Base-by-base conservation (phyloP, 352 stramenopile species). In the Phytophthora pini region DNA sequence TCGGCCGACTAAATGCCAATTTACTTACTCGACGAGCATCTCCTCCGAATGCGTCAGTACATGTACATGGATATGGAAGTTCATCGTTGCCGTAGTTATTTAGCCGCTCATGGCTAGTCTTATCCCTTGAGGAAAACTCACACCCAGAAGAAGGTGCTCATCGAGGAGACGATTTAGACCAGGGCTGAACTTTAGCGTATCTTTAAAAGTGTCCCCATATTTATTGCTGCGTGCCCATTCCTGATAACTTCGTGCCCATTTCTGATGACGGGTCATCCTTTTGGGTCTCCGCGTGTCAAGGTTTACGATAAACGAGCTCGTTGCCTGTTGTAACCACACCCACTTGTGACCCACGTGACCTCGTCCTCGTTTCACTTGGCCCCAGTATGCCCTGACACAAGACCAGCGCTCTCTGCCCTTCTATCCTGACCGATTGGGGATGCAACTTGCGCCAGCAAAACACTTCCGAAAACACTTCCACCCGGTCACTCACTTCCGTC, bases 391-490 rank as follows among this genome's bases (percentile, higher is more conserved):
- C 20, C 5, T 43, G 38, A n/a, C 4, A 36, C 31, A 36, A 36
- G 31, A 12, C 31, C 9, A 36, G 20, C 39, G 10, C 50, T 57
- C 50, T 57, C 50, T 57, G 50, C 50, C 48, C 36, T 55, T 34
- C 32, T 17, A 57, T 57, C 50, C 50, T 46, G 22, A 17, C 52
- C n/a, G 53, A 52, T 50, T 41, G 26, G 22, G 22, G 12, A 29
- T 48, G 52, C 39, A 31, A 41, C 36, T 48, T 56, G 56, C 46
- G 27, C 38, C 52, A 49, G 39, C 51, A 39, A 34, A 32, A 10
- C 56, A 65, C 46, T 65, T 58, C 46, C 38, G 44, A 64, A 64
- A 50, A 31, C 39, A 15, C 53, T 46, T 46, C 43, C 39, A 12
- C 4, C n/a, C 17, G 20, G 49, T 46, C 34, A 45, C 34, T 48